Conservation (phyloP, 108 stramenopile species). For the Pseudonitzschia multiseries region DNA sequence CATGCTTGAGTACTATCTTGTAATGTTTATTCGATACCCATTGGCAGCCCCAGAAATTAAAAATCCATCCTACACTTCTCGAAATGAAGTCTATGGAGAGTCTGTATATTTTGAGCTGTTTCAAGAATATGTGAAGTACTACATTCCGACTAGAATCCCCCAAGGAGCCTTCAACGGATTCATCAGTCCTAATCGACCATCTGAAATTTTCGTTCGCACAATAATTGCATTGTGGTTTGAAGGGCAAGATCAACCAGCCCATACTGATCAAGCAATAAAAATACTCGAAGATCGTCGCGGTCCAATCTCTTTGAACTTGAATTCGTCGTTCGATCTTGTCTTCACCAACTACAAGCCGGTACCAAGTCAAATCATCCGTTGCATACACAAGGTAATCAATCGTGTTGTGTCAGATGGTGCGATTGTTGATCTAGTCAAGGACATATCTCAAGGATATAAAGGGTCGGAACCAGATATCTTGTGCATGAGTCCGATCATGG, state of each 20-base stretch:
- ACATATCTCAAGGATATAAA: conserved; percentile 17
- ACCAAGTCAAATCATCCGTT: conserved; percentile 48
- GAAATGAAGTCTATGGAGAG: conserved; percentile 59
- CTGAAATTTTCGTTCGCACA: conserved; percentile 77
- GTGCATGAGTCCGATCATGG: conserved; percentile 66
- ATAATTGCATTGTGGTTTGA: conserved; percentile 78
- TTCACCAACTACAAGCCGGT: conserved; percentile 39
- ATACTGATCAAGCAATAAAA: conserved; percentile 25
- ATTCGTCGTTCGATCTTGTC: conserved; percentile 56
- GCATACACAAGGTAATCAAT: conserved; percentile 39
- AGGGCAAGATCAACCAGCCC: conserved; percentile 27
- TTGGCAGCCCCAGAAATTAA: conserved; percentile 43
- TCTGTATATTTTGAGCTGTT: conserved; percentile 63
- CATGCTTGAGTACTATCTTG: conserved; percentile 71
- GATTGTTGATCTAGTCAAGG: conserved; percentile 18
- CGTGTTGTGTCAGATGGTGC: conserved; percentile 31
- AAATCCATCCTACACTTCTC: not conserved
- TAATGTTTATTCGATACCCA: conserved; percentile 69
- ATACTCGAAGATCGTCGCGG: conserved; percentile 27
- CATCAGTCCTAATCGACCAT: conserved; percentile 18
- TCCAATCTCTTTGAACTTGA: conserved; percentile 29
- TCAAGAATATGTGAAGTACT: conserved; percentile 51
- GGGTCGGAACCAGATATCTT: conserved; percentile 32
- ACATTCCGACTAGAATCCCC: conserved; percentile 41
- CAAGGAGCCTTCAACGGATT: conserved; percentile 25